A percentile compares a stretch with the other conserved stretches of the same genome.
Evolutionary conservation across 768 basidiomycete species (phyloP).

Genomic region (Kwoniella botswanensis): DNA sequence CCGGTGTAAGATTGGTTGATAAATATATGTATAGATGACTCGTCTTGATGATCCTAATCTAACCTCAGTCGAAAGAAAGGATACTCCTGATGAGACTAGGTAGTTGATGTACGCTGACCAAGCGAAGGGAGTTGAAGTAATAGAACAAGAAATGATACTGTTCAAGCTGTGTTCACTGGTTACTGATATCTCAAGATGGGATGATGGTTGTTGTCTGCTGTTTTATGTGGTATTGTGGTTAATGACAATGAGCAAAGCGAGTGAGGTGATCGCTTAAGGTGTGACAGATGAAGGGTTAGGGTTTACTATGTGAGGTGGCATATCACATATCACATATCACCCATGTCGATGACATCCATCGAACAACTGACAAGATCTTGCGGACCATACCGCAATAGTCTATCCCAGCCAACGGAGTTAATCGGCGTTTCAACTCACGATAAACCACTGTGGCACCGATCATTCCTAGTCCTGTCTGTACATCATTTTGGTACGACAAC

Average conservation of each 20-base stretch:
- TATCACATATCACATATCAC: not conserved
- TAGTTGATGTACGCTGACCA: constrained; percentile 1
- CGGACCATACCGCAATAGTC: constrained; percentile 2
- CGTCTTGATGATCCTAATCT: not conserved
- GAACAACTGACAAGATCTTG: not conserved
- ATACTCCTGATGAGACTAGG: constrained; percentile 1
- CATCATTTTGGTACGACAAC: not conserved
- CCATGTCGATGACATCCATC: too few species aligned
- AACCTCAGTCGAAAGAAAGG: not conserved
- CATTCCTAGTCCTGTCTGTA: not conserved
- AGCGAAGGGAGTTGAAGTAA: not conserved
- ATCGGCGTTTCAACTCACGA: constrained; percentile 18
- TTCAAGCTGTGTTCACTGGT: not conserved
- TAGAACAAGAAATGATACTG: not conserved
- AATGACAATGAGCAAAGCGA: not conserved
- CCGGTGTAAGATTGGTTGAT: not conserved
- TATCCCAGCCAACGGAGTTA: not conserved
- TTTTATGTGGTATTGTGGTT: not conserved
- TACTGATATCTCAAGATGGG: not conserved
- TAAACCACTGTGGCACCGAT: constrained; percentile 13
- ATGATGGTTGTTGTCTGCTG: constrained; percentile 6
- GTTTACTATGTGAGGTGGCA: not conserved
- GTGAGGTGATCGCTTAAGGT: not conserved
- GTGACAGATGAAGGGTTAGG: not conserved
- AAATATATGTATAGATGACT: not conserved